phyloP scores from a whole-genome alignment of 1,139 yeast genomes.

The Geotrichum reessii region DNA sequence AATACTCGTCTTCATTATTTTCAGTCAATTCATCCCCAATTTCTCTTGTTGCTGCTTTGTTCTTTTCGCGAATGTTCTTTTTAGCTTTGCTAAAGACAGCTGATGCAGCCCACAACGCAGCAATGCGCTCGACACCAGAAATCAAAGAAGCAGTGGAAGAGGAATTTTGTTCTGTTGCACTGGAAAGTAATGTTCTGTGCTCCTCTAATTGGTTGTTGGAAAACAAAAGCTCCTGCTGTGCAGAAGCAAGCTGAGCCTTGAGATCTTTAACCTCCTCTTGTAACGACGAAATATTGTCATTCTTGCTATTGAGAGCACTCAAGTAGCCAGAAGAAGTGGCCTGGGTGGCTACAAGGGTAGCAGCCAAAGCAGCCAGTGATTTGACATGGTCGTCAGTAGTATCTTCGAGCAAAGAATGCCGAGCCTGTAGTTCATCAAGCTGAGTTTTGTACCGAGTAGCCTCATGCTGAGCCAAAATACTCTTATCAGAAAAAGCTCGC shows the following conservation, averaged over 20 bases:
- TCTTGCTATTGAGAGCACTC: conserved; percentile 15
- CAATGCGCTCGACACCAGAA: conserved; percentile 27
- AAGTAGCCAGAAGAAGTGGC: conserved; percentile 25
- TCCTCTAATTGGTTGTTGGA: conserved; percentile 22
- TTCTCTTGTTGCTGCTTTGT: conserved; percentile 21
- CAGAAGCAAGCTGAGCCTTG: conserved; percentile 10
- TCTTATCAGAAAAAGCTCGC: conserved; percentile 27
- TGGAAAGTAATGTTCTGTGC: conserved; percentile 2
- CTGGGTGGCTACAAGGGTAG: conserved; percentile 26
- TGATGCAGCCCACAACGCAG: conserved; percentile 32
- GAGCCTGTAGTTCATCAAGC: conserved; percentile 21
- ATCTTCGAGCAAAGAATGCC: conserved; percentile 24
- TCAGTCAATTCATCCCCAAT: too few species aligned
- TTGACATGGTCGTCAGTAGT: conserved; percentile 29
- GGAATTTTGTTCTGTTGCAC: conserved; percentile 9
- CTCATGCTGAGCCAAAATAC: conserved; percentile 27
- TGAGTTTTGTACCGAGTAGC: conserved; percentile 22
- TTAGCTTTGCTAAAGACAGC: conserved; percentile 22
- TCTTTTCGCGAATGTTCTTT: conserved; percentile 22
- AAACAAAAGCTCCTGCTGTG: conserved; percentile 26
- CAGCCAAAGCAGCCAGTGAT: conserved; percentile 30
- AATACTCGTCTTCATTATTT: conserved; percentile 29
- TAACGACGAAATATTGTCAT: conserved; percentile 34
- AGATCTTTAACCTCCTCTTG: conserved; percentile 28
- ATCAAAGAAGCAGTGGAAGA: conserved; percentile 26